Evolutionary conservation across 805 yeast genomes (phyloP).

Genomic region (Wickerhamiella bombiphila): DNA sequence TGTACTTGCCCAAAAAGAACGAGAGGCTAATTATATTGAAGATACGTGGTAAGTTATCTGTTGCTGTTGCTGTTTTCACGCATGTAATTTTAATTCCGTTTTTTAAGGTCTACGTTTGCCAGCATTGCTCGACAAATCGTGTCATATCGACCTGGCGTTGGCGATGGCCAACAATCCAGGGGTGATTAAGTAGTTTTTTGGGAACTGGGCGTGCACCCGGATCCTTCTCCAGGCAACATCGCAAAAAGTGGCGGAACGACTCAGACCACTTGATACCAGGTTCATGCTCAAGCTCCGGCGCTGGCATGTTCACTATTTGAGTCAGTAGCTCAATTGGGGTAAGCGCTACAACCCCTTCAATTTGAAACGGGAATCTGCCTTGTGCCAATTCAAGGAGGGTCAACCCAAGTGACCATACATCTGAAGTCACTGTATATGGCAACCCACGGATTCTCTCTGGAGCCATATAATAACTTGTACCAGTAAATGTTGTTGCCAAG

Average conservation of each 20-base stretch:
- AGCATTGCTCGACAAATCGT: slow-evolving; percentile 60
- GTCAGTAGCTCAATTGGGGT: slow-evolving; percentile 77
- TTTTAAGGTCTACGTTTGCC: slow-evolving; percentile 23
- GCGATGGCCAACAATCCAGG: slow-evolving; percentile 78
- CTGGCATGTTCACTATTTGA: slow-evolving; percentile 58
- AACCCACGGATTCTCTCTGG: slow-evolving; percentile 95
- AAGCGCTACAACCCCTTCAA: slow-evolving; percentile 35
- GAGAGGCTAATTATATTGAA: slow-evolving; percentile 53
- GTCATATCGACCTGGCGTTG: slow-evolving; percentile 69
- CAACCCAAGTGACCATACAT: slow-evolving; percentile 91
- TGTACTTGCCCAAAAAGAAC: slow-evolving; percentile 42
- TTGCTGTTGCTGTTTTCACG: not conserved
- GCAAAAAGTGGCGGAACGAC: slow-evolving; percentile 68
- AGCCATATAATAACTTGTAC: slow-evolving; percentile 97
- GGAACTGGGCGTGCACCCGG: slow-evolving; percentile 78
- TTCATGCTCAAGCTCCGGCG: slow-evolving; percentile 67
- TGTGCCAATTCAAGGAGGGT: slow-evolving; percentile 86
- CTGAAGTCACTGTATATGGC: slow-evolving; percentile 88
- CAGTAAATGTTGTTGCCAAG: slow-evolving; percentile 90
- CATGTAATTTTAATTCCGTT: not conserved
- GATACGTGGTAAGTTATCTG: slow-evolving; percentile 58
- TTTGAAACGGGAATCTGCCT: slow-evolving; percentile 73
- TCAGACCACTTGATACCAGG: slow-evolving; percentile 72
- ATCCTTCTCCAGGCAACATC: slow-evolving; percentile 67
- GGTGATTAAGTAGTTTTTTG: slow-evolving; percentile 81